Conservation (phyloP, 768 basidiomycete species). For the Boletus eberwhitei region DNA sequence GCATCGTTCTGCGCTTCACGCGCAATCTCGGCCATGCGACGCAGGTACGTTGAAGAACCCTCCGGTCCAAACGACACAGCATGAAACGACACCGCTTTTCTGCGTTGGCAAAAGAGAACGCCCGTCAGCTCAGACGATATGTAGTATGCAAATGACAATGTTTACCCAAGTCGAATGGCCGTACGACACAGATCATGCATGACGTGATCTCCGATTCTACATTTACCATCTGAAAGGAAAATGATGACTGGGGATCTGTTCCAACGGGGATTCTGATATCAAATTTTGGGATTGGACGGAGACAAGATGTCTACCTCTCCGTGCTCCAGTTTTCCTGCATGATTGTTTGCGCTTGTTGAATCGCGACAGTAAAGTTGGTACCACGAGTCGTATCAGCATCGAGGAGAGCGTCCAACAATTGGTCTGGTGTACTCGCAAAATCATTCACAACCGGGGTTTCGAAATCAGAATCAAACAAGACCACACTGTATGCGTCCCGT, state of each 20-base stretch:
- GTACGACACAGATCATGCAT: slow-evolving; percentile 42
- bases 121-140: neutral
- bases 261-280: neutral
- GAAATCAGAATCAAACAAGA: slow-evolving; percentile 39
- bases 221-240: slow-evolving; percentile 51
- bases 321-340: slow-evolving; percentile 51
- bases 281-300: neutral
- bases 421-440: slow-evolving; percentile 41
- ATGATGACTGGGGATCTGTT: slow-evolving; percentile 29
- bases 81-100: slow-evolving; percentile 57
- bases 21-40: slow-evolving; percentile 53
- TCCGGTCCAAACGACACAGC: slow-evolving; percentile 53
- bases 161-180: slow-evolving; percentile 46
- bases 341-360: slow-evolving; percentile 32
- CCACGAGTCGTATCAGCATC: slow-evolving; percentile 29
- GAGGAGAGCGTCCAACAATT: slow-evolving; percentile 41
- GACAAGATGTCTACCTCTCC: slow-evolving; percentile 36
- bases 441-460: slow-evolving; percentile 40
- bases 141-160: neutral
- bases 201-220: slow-evolving; percentile 34
- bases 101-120: slow-evolving; percentile 13
- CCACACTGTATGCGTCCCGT: slow-evolving; percentile 54
- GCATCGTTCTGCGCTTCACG: slow-evolving; percentile 43
- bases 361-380: slow-evolving; percentile 44
- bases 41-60: slow-evolving; percentile 26